These are phyloP conservation scores for Colletotrichum sidae DNA, from an alignment of 2,329 filamentous ascomycete genomes.

Conservation along the genomic window DNA sequence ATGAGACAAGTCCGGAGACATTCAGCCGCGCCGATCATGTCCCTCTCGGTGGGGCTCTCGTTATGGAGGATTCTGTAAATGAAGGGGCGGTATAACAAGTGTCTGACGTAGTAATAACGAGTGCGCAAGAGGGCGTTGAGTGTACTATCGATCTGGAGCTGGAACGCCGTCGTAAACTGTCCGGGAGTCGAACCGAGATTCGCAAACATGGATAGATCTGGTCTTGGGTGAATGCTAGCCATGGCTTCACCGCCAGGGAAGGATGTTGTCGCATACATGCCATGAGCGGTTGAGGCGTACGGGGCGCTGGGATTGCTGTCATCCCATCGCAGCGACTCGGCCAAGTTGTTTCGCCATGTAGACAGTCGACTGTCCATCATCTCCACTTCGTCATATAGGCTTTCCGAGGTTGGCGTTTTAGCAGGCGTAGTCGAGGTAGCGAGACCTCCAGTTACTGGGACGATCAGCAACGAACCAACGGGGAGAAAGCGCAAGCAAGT, in stretches of 20 bases:
- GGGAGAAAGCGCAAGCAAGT: no score
- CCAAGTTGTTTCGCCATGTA: constrained; percentile 54
- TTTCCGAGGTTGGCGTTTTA: no score
- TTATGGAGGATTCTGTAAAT: constrained; percentile 70
- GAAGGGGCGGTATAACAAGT: constrained; percentile 68
- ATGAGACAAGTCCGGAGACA: constrained; percentile 68
- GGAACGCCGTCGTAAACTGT: no score
- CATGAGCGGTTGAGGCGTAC: constrained; percentile 39
- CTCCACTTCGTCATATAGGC: no score
- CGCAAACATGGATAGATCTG: no score
- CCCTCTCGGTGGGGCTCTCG: constrained; percentile 63
- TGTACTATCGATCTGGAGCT: not conserved
- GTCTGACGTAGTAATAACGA: constrained; percentile 69
- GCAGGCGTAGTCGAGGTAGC: no score
- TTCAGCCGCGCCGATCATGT: constrained; percentile 65
- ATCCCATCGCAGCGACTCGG: constrained; percentile 66
- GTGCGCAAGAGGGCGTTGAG: constrained; percentile 68
- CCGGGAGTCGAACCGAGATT: no score
- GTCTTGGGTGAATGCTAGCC: not conserved
- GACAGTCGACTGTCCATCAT: no score
- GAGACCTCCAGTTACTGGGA: no score
- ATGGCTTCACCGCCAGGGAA: constrained; percentile 46
- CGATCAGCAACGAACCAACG: no score
- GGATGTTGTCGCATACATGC: constrained; percentile 53
- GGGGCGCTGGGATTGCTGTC: constrained; percentile 61